These are phyloP conservation scores for Eucalyptus lansdowneana DNA, from an alignment of 345 rosid species.

Conservation along the genomic window DNA sequence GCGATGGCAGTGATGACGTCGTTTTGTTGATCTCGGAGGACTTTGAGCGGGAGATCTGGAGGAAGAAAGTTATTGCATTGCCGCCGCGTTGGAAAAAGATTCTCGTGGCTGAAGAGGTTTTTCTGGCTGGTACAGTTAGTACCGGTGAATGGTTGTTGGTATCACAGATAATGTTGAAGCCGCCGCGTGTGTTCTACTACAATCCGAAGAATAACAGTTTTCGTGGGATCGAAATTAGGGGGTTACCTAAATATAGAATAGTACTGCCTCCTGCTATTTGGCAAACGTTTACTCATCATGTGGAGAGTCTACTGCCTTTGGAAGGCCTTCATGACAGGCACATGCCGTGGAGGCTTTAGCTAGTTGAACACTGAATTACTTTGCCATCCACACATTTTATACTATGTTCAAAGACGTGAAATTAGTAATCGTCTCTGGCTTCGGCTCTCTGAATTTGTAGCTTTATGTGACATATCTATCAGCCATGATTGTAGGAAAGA, in stretches of 20 bases:
- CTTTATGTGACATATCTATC: background rate
- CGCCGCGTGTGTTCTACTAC: background rate
- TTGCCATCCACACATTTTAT: background rate
- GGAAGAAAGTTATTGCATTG: background rate
- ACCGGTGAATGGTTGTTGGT: background rate
- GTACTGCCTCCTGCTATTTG: background rate
- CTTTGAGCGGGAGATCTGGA: background rate
- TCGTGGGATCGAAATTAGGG: background rate
- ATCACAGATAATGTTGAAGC: background rate
- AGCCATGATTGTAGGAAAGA: background rate
- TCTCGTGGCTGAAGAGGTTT: background rate
- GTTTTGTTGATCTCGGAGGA: background rate
- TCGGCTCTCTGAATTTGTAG: background rate
- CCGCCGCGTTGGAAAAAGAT: background rate
- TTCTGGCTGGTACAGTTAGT: background rate
- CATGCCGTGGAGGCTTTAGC: background rate
- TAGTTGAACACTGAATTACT: background rate
- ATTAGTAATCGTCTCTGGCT: background rate
- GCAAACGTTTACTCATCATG: background rate
- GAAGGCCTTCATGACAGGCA: background rate
- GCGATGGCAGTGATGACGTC: background rate
- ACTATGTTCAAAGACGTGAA: background rate
- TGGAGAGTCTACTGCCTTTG: background rate
- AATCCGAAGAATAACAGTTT: background rate
- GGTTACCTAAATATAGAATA: background rate